Base-by-base conservation (phyloP, 1,284 basidiomycete species). In the Ganoderma sinense region DNA sequence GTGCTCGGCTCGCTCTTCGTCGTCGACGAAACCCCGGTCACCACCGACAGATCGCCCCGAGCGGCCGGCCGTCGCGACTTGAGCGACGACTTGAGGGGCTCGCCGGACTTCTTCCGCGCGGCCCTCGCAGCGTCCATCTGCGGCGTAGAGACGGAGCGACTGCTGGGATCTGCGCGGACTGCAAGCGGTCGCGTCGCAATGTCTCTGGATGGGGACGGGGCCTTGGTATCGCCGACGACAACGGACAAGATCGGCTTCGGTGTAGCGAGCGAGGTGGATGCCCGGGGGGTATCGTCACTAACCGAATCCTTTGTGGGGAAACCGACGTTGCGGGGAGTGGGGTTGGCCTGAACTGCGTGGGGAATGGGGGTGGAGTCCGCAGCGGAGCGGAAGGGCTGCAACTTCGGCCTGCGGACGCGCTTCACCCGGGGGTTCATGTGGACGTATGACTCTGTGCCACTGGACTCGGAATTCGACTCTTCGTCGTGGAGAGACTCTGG, bases 41-140 rank as follows among this genome's bases (percentile, higher is more conserved):
- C 78, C 66, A 91, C 84, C 4, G 86, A 83, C 18, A 91, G 79
- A 64, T 83, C 82, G 56, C 82, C 84, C 67, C 84, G 83, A 75
- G 80, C 64, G 81, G 81, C 48, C 84, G 88, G 74, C 84, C 87
- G 70, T 86, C 87, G 78, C 20, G 88, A 85, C 83, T 98, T 98
- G 75, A 99, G 87, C 2, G 96, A 97, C 2, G 96, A 92, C 80
- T 97, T 97, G 78, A 99, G 89, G 1, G 95, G 90, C 82, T 98
- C 93, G 41, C 97, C 96, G 31, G 95, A 96, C 82, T 98, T 98
- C 81, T 97, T 98, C 69, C 96, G 89, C 48, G 70, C 71, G 11
- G 74, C 60, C 64, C 61, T 68, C 16, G 73, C 72, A 2, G 68
- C 66, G 13, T 11, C 39, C 23, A 58, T 16, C 1, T 72, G 65